phyloP scores from a whole-genome alignment of 345 rosid species.

The Chamaenerion angustifolium region DNA sequence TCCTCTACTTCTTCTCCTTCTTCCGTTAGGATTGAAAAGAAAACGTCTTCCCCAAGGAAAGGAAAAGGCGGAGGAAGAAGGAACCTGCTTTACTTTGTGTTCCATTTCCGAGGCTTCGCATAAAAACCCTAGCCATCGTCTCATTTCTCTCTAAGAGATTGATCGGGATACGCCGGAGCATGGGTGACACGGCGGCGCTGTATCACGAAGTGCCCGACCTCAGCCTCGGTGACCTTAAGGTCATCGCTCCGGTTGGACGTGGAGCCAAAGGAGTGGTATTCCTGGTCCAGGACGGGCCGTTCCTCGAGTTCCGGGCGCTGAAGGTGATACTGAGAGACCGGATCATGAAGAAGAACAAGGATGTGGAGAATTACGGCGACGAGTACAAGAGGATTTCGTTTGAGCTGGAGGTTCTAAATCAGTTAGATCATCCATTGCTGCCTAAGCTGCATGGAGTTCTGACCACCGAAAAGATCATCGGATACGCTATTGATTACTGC shows the following conservation, averaged over 20 bases:
- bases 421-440: conserved; percentile 55
- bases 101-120: not conserved
- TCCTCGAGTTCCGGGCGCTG: conserved; percentile 39
- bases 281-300: conserved; percentile 23
- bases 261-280: conserved; percentile 94
- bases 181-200: conserved; percentile 6
- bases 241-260: conserved; percentile 55
- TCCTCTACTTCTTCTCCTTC: not conserved
- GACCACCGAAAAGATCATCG: conserved; percentile 53
- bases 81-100: not conserved
- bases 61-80: not conserved
- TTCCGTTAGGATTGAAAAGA: not conserved
- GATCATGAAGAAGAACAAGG: conserved; percentile 40
- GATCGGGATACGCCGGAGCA: conserved; percentile 2
- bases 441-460: conserved; percentile 65
- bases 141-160: not conserved
- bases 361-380: conserved; percentile 11
- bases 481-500: conserved; percentile 82
- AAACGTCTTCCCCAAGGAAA: conserved; percentile 22
- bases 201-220: conserved; percentile 15
- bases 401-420: conserved; percentile 47
- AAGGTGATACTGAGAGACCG: conserved; percentile 56
- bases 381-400: conserved; percentile 45
- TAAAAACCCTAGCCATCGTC: not conserved
- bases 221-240: conserved; percentile 25